Evolutionary conservation across 495 filamentous ascomycete genomes (phyloP), one percentile per base, ranked within the genome.

Genomic region (Penicillium pancosmium): DNA sequence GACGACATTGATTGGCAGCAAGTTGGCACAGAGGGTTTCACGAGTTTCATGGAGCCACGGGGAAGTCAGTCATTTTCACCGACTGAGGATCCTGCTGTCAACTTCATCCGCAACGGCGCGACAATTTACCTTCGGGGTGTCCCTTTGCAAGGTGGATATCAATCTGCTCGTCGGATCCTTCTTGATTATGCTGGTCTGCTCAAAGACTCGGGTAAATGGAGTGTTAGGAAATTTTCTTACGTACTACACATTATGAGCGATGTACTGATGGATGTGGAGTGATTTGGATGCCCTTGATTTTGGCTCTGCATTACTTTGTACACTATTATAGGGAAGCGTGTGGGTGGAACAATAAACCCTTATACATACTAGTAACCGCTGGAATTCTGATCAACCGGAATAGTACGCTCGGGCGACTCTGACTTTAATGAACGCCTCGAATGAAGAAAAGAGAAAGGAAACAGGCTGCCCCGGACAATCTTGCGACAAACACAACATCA

Each of bases 161-260:
- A 80, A 46, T 78, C 79, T 34, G 79, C 80, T 10, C 68, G 79
- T 34, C 66, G 76, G 16, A 79, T 81, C 38, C 57, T 83, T 18
- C 67, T 81, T 31, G 79, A 82, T 66, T 83, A 79, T 56, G 80
- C 79, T 11, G 70, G 74, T 31, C 62, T 83, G 16, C 65, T 83
- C 23, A 78, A 81, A 59, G 79, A 82, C 56, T 76, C 79, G 19
- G 80, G 79, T n/a, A 76, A 79, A 54, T 81, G 80, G 79, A 79
- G 73, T 50, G 74, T 77, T 16, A 69, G 77, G 51, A 78, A 80
- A 19, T 79, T 79, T 55, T 76, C 73, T 0, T 73, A 80, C 58
- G 76, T 82, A 53, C 68, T 82, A 19, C 73, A 79, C 53, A 82
- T 82, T 16, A 82, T 83, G 79, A 82, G 80, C 60, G 80, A 82